A percentile compares a stretch with the other conserved stretches of the same genome.
These are phyloP conservation scores for Suillus ampliporus DNA, from an alignment of 768 basidiomycete species.

Conservation along the genomic window DNA sequence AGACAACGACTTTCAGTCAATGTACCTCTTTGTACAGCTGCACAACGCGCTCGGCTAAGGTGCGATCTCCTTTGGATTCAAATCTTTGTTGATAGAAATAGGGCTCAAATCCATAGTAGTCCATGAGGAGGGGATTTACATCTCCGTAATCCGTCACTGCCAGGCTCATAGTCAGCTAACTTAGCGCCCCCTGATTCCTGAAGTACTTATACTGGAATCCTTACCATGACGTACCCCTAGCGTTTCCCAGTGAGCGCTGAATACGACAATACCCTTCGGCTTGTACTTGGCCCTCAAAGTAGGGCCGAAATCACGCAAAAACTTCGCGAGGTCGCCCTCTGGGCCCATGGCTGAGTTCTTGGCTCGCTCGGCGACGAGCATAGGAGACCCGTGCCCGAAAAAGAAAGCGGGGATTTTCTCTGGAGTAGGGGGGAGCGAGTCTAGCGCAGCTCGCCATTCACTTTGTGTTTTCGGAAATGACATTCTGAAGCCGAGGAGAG, in stretches of 20 bases:
- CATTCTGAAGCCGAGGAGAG: neutral
- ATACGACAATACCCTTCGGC: slow-evolving; percentile 77
- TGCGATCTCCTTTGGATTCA: slow-evolving; percentile 65
- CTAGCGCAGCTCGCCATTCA: slow-evolving; percentile 58
- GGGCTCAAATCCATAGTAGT: slow-evolving; percentile 72
- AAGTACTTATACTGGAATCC: slow-evolving; percentile 21
- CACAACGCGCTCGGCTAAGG: slow-evolving; percentile 62
- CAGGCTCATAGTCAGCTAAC: neutral
- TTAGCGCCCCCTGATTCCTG: no score
- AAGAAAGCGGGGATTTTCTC: slow-evolving; percentile 72
- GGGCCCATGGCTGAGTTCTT: slow-evolving; percentile 42
- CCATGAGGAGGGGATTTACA: slow-evolving; percentile 74
- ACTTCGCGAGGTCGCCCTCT: slow-evolving; percentile 57
- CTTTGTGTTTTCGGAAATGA: slow-evolving; percentile 40
- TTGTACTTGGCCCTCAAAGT: slow-evolving; percentile 69
- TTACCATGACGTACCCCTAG: slow-evolving; percentile 58
- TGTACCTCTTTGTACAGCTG: slow-evolving; percentile 59
- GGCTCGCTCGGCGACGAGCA: slow-evolving; percentile 35
- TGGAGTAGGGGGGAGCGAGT: slow-evolving; percentile 58
- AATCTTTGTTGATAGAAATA: slow-evolving; percentile 68
- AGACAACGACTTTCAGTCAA: neutral
- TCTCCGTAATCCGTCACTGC: slow-evolving; percentile 78
- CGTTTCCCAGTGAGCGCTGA: slow-evolving; percentile 86
- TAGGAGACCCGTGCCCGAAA: slow-evolving; percentile 74
- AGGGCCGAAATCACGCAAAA: slow-evolving; percentile 70